Evolutionary conservation across 2,329 filamentous ascomycete species (phyloP), one percentile per base, ranked within the genome.

Genomic region (Aureobasidium sp.): DNA sequence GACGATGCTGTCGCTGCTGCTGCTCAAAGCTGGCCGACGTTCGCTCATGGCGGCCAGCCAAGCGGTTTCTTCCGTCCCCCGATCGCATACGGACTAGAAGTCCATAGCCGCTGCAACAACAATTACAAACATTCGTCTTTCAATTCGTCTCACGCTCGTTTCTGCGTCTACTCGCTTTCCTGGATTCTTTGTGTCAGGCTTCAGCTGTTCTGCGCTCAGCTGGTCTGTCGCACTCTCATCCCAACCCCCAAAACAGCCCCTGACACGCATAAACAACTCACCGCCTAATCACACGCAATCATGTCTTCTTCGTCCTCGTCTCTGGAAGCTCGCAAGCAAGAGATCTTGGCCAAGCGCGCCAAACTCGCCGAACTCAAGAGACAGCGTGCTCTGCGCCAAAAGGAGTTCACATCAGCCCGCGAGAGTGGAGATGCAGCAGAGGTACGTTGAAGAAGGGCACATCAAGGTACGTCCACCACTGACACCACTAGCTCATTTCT

Each of bases 311-410:
- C 59, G 67, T 72, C 71, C 34, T 70, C 71, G 9, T 62, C 59
- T 34, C 63, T 71, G 25, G 87, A 85, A 74, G 79, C 92, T 81
- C 88, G 92, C 70, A 89, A 91, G 79, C 91, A 96, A 80, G 94
- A 99, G 80, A 96, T 99, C 68, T 81, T 94, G 69, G 92, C 91
- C 68, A 99, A 99, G 79, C 93, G 90, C 81, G 93, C 92, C 65
- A 97, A 94, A 81, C 90, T 99, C 70, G 92, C 90, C 54, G 94
- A 97, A 82, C 83, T 99, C 67, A 97, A 96, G 79, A 85, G 90
- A 65, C 91, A 97, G 78, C 85, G 94, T 69, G 91, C 95, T 74
- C 79, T 93, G 68, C 84, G 92, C 63, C 85, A 90, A 66, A 89
- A 83, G 72, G 90, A 95, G 73, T 85, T 89, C 34, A 53, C 42